A percentile compares a stretch with the other conserved stretches of the same genome.
Evolutionary conservation across 176 grass and related monocot species (phyloP).

Genomic region (Phoenix dactylifera): DNA sequence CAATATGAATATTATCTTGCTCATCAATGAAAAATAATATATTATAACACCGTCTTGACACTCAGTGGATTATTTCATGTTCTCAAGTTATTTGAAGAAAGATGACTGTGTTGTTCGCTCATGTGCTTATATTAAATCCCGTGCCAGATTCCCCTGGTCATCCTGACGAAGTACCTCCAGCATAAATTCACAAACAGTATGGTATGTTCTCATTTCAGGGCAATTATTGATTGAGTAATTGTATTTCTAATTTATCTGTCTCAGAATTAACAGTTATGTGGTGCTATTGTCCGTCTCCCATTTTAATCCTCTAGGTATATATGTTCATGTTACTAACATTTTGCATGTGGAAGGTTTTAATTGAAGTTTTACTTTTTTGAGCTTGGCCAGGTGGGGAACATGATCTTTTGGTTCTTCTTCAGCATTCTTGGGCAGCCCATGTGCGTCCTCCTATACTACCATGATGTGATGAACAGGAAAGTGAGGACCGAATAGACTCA

Average conservation of each 20-base stretch:
- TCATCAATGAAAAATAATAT: no score
- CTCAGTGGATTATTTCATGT: no score
- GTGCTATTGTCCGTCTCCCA: no score
- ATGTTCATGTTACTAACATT: background rate
- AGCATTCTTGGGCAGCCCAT: slow-evolving; percentile 94
- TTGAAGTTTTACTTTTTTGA: background rate
- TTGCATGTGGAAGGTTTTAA: no score
- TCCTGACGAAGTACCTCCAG: slow-evolving; percentile 82
- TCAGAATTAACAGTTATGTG: no score
- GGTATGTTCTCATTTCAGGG: slow-evolving; percentile 28
- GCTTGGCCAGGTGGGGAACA: slow-evolving; percentile 71
- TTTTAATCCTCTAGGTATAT: no score
- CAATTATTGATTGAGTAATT: no score
- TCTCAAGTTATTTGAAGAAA: no score
- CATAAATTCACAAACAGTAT: slow-evolving; percentile 68
- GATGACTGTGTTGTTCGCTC: no score
- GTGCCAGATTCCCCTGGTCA: slow-evolving; percentile 69
- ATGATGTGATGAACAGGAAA: slow-evolving; percentile 96
- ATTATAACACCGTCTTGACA: no score
- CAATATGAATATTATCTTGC: no score
- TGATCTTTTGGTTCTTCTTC: slow-evolving; percentile 99
- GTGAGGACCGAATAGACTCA: slow-evolving; percentile 21
- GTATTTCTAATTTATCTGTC: no score
- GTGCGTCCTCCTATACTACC: slow-evolving; percentile 93
- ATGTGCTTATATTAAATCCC: background rate